Conservation (phyloP, 2,329 filamentous ascomycete species). For the Ophiostoma sp. region DNA sequence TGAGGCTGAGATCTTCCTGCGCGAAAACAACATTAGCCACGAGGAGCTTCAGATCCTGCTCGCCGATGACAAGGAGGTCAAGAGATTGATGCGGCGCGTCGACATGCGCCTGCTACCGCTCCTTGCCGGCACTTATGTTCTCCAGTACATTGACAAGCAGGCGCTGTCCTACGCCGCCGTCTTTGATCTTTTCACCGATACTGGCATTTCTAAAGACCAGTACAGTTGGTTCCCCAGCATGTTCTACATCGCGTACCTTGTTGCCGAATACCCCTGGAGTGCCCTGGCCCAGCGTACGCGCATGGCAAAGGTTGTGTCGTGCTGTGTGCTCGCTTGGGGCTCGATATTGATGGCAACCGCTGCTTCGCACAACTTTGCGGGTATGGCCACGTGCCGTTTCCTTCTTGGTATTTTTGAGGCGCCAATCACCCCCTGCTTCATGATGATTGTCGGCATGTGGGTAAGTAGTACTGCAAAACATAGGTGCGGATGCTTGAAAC, state of each 20-base stretch:
- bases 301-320: constrained; percentile 24
- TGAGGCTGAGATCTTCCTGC: constrained; percentile 15
- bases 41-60: constrained; percentile 14
- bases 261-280: constrained; percentile 20
- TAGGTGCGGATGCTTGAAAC: background rate
- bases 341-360: constrained; percentile 44
- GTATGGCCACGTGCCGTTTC: constrained; percentile 51
- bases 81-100: constrained; percentile 11
- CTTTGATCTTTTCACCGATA: constrained; percentile 14
- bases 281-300: constrained; percentile 19
- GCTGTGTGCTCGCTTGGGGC: constrained; percentile 37
- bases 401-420: constrained; percentile 54
- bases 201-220: constrained; percentile 12
- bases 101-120: constrained; percentile 14
- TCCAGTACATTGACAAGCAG: constrained; percentile 17
- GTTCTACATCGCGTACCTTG: constrained; percentile 26
- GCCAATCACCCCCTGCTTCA: constrained; percentile 52
- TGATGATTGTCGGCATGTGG: constrained; percentile 56
- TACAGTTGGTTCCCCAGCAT: constrained; percentile 21
- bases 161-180: constrained; percentile 16
- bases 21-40: constrained; percentile 15
- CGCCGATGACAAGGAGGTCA: constrained; percentile 14
- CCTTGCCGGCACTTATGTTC: constrained; percentile 11
- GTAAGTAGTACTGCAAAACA: background rate
- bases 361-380: constrained; percentile 49